Conservation (phyloP, 2,329 filamentous ascomycete species). For the Fragosphaeria purpurea region DNA sequence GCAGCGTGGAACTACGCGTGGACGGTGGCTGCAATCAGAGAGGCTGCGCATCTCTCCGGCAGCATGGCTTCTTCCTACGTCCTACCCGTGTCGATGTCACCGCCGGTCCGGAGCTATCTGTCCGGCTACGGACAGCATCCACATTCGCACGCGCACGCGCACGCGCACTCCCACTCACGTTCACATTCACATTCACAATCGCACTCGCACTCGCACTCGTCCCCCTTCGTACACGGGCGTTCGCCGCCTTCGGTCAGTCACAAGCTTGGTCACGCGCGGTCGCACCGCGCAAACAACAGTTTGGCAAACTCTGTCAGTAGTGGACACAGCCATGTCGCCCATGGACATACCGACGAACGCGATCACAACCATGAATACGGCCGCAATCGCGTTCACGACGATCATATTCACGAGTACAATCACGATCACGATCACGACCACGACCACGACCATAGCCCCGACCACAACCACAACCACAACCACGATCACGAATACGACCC, state of each 20-base stretch:
- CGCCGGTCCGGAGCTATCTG: conserved; percentile 30
- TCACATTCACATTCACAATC: conserved; percentile 15
- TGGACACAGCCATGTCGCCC: conserved; percentile 21
- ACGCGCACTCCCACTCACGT: conserved; percentile 26
- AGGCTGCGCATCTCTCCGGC: too few relatives aligned
- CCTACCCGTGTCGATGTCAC: conserved; percentile 36
- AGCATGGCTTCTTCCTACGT: conserved; percentile 32
- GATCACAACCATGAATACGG: conserved; percentile 11
- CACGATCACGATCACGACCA: conserved; percentile 2
- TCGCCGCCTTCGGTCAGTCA: conserved; percentile 17
- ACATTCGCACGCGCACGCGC: conserved; percentile 16
- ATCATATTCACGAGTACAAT: conserved; percentile 4
- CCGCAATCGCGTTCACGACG: conserved; percentile 19
- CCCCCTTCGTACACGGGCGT: conserved; percentile 30
- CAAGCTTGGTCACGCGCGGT: conserved; percentile 3
- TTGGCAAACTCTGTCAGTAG: conserved; percentile 9
- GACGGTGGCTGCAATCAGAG: too few relatives aligned
- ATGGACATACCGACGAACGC: conserved; percentile 4
- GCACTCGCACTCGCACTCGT: conserved; percentile 27
- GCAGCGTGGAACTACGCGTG: too few relatives aligned
- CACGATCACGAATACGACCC: conserved; percentile 16
- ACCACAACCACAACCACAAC: conserved; percentile 22
- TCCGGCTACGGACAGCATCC: conserved; percentile 22
- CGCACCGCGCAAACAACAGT: conserved; percentile 16
- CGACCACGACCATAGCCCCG: conserved; percentile 14